A percentile compares a stretch with the other conserved stretches of the same genome.
These are phyloP conservation scores for Globisporangium cylindrosporum DNA, from an alignment of 352 stramenopile species.

Conservation along the genomic window DNA sequence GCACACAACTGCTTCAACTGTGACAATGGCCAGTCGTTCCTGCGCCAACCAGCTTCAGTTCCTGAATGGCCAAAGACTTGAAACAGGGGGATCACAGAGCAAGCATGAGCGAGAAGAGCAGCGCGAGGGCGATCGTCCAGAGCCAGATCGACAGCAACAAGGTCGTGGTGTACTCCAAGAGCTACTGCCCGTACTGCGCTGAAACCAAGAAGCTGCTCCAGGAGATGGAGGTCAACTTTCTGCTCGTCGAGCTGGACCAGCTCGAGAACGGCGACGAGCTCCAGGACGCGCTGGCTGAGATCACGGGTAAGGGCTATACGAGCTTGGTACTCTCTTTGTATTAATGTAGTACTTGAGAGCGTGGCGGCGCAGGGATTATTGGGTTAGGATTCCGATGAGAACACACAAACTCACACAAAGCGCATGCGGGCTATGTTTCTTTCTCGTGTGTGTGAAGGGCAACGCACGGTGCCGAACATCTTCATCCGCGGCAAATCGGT, in stretches of 20 bases:
- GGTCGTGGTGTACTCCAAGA: constrained; percentile 90
- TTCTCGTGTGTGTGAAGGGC: constrained; percentile 26
- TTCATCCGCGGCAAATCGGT: constrained; percentile 95
- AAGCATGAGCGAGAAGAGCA: background rate
- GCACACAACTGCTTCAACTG: background rate
- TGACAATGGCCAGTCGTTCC: background rate
- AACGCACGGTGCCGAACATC: constrained; percentile 96
- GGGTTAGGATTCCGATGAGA: background rate
- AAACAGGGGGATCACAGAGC: background rate
- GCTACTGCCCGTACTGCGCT: constrained; percentile 94
- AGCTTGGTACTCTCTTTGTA: background rate
- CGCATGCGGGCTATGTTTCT: background rate
- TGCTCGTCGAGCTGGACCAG: constrained; percentile 64
- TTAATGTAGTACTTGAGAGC: background rate
- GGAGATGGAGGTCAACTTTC: constrained; percentile 49
- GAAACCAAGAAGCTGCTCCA: constrained; percentile 63
- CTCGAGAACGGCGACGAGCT: constrained; percentile 45
- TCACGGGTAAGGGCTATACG: constrained; percentile 34
- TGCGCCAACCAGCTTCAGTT: background rate
- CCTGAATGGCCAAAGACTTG: background rate
- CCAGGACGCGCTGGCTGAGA: constrained; percentile 56
- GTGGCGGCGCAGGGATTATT: background rate
- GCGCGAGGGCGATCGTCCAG: background rate
- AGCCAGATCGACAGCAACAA: background rate
- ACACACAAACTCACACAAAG: background rate